Conservation (phyloP, 352 stramenopile species). For the Phytophthora sp. region DNA sequence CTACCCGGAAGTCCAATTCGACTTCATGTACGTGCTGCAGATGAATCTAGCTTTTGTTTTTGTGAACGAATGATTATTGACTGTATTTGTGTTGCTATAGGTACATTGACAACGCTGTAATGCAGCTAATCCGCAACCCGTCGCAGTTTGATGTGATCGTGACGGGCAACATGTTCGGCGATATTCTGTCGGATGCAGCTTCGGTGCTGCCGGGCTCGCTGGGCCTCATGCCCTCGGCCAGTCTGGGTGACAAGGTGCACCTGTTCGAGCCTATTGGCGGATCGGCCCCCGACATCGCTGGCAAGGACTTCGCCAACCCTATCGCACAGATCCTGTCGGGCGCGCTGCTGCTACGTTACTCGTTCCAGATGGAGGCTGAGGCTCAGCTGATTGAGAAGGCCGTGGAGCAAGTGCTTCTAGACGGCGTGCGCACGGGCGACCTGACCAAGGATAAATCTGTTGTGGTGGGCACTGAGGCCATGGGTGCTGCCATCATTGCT, state of each 20-base stretch:
- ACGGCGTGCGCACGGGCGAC: slow-evolving; percentile 88
- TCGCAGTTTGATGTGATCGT: slow-evolving; percentile 99
- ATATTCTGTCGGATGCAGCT: slow-evolving; percentile 98
- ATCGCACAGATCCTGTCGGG: slow-evolving; percentile 98
- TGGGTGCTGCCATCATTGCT: slow-evolving; percentile 83
- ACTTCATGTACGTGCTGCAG: slow-evolving; percentile 91
- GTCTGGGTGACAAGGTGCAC: slow-evolving; percentile 88
- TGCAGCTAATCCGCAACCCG: slow-evolving; percentile 98
- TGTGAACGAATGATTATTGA: too few relatives aligned
- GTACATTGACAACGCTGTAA: slow-evolving; percentile 99
- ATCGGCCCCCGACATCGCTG: slow-evolving; percentile 98
- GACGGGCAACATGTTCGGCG: slow-evolving; percentile 99
- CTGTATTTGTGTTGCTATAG: slow-evolving; percentile 70
- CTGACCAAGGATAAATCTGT: slow-evolving; percentile 65
- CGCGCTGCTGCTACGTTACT: slow-evolving; percentile 97
- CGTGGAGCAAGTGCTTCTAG: slow-evolving; percentile 83
- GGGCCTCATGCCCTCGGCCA: slow-evolving; percentile 98
- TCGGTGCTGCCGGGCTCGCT: slow-evolving; percentile 98
- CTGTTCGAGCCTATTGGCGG: slow-evolving; percentile 99
- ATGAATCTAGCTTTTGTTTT: too few relatives aligned
- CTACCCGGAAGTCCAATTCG: slow-evolving; percentile 94
- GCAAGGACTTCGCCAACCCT: slow-evolving; percentile 96
- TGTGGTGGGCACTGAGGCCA: slow-evolving; percentile 71
- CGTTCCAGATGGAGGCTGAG: slow-evolving; percentile 83
- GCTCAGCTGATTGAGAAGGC: slow-evolving; percentile 83